Conservation (phyloP, 805 yeast genomes). For the Nakazawaea molendinolei region DNA sequence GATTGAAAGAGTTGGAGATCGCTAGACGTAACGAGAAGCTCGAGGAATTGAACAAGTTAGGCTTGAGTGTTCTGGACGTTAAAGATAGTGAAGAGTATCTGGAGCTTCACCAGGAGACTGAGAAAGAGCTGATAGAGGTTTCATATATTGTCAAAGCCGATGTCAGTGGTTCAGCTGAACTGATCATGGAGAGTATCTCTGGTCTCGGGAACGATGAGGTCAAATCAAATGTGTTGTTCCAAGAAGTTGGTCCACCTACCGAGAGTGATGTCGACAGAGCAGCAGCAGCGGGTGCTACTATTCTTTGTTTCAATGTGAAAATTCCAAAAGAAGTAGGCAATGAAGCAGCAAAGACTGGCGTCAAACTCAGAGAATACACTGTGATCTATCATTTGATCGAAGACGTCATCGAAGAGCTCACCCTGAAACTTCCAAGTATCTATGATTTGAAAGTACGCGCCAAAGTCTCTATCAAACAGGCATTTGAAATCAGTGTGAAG, state of each 20-base stretch:
- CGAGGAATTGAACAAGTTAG: constrained; percentile 53
- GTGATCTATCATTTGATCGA: constrained; percentile 87
- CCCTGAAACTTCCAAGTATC: constrained; percentile 54
- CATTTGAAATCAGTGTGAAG: constrained; percentile 63
- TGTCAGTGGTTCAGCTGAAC: constrained; percentile 93
- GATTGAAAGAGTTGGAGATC: constrained; percentile 47
- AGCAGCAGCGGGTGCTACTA: constrained; percentile 59
- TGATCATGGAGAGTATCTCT: constrained; percentile 73
- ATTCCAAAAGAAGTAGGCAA: constrained; percentile 56
- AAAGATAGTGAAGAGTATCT: constrained; percentile 24
- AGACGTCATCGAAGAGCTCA: constrained; percentile 63
- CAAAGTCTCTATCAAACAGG: constrained; percentile 60
- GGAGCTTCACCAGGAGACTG: constrained; percentile 17
- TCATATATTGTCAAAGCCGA: constrained; percentile 82
- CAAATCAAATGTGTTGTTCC: constrained; percentile 54
- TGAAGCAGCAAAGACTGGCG: constrained; percentile 50
- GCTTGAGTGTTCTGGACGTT: constrained; percentile 46
- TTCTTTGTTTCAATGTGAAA: constrained; percentile 72
- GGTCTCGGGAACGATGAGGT: constrained; percentile 88
- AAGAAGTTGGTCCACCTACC: constrained; percentile 74
- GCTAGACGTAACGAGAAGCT: constrained; percentile 45
- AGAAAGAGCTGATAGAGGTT: constrained; percentile 23
- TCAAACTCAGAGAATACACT: constrained; percentile 57
- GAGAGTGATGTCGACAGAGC: constrained; percentile 66
- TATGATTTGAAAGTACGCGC: constrained; percentile 61